Conservation (phyloP, 2,329 filamentous ascomycete genomes). For the Cordyceps pruinosa region DNA sequence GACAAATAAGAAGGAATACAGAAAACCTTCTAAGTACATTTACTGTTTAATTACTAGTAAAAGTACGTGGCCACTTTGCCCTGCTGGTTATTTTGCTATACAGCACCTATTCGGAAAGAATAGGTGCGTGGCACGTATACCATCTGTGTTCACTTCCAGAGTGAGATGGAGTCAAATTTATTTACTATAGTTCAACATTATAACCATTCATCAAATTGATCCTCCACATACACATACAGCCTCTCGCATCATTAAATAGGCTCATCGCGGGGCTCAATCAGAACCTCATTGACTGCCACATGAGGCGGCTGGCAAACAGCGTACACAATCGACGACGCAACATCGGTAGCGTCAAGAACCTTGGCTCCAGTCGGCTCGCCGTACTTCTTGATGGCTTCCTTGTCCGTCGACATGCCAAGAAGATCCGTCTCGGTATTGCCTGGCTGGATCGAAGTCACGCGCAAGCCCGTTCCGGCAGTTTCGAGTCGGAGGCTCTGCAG, state of each 20-base stretch:
- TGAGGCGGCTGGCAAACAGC: slow-evolving; percentile 67
- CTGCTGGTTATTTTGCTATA: too few species aligned
- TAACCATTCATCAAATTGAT: not conserved
- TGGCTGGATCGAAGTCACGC: slow-evolving; percentile 69
- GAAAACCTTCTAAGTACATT: too few species aligned
- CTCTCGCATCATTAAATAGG: slow-evolving; percentile 46
- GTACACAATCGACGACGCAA: slow-evolving; percentile 66
- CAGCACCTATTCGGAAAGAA: too few species aligned
- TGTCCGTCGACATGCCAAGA: slow-evolving; percentile 66
- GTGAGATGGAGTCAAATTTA: not conserved
- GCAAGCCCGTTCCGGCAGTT: slow-evolving; percentile 64
- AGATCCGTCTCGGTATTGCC: slow-evolving; percentile 71
- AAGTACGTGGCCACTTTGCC: too few species aligned
- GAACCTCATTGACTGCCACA: slow-evolving; percentile 71
- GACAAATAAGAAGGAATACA: too few species aligned
- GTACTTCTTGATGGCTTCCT: slow-evolving; percentile 71
- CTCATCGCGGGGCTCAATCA: slow-evolving; percentile 72
- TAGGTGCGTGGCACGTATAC: too few species aligned
- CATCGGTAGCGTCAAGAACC: slow-evolving; percentile 66
- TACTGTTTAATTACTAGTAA: too few species aligned
- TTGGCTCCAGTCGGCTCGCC: slow-evolving; percentile 68
- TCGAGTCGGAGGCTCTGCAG: slow-evolving; percentile 69
- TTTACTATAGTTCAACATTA: not conserved
- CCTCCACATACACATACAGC: not conserved
- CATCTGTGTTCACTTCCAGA: not conserved